Base-by-base conservation (phyloP, 164 flowering plant species). In the Buxus sempervirens region DNA sequence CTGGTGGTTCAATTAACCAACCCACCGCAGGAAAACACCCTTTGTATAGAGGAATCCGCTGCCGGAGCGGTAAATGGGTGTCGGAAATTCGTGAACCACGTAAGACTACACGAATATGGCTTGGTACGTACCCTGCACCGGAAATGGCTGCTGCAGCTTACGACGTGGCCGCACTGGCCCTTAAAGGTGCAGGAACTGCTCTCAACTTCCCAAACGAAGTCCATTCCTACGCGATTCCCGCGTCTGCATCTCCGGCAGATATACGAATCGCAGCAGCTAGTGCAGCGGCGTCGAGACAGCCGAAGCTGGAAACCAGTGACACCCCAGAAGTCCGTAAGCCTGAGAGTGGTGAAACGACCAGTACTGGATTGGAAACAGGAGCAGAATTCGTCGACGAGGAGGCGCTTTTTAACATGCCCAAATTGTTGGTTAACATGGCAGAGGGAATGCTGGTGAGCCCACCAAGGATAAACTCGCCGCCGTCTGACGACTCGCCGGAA, bases 101-200 rank as follows among this genome's bases (percentile, higher is more conserved):
- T 23, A 90, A 88, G 66, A 77, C 83, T 0, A 85, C 79, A 0
- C 84, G 98, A 0, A 90, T 92, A 48, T 92, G 98, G 98, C 91
- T 92, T 4, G 98, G 98, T 0, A 90, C 98, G 1, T 90, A 78
- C 63, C 83, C 89, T 1, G 86, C 86, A 0, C 81, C 95, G 0
- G 96, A 93, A 55, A 93, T 90, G 98, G 98, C 98, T 0, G 98
- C 96, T 0, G 83, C 88, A 0, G 98, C 98, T 19, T 85, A 90
- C 54, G 98, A 92, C 64, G 96, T 83, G 62, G 98, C 97, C 0
- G 88, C 92, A 0, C 72, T 90, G 0, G 90, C 95, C 3, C 73
- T 90, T 4, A 85, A 82, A 63, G 95, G 90, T 49, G 42, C 76
- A 0, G 86, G 85, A 12, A 77, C 91, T 0, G 49, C 64, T 1